These are phyloP conservation scores for Clitopilus hobsonii DNA, from an alignment of 768 basidiomycete genomes.

Conservation along the genomic window DNA sequence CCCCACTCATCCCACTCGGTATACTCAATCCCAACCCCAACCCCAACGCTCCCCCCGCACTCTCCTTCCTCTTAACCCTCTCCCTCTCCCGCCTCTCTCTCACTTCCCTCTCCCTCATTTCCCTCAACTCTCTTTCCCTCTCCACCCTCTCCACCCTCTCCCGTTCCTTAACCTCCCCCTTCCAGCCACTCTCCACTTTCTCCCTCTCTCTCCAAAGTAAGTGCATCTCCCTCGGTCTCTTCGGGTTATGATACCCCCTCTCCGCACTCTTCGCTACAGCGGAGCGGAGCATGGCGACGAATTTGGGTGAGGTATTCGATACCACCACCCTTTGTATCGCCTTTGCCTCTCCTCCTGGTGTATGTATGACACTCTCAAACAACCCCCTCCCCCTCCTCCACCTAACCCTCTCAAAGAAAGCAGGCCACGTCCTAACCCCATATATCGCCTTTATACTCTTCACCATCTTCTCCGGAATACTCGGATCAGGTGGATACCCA, in stretches of 20 bases:
- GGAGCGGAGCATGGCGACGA: slow-evolving; percentile 32
- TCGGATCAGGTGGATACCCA: slow-evolving; percentile 32
- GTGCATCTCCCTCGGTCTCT: neutral
- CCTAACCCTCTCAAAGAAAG: slow-evolving; percentile 32
- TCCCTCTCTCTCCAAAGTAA: slow-evolving; percentile 1
- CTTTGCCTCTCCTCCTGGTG: slow-evolving; percentile 4
- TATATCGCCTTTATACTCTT: slow-evolving; percentile 39
- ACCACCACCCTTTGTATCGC: neutral
- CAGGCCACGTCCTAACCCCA: slow-evolving; percentile 33
- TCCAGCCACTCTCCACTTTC: neutral
- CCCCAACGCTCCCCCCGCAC: neutral
- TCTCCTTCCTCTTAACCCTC: neutral
- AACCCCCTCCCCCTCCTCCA: slow-evolving; percentile 19
- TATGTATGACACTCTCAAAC: slow-evolving; percentile 25
- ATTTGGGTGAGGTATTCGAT: slow-evolving; percentile 8
- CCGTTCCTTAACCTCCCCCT: neutral
- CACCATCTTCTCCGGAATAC: slow-evolving; percentile 35
- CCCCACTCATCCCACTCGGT: neutral
- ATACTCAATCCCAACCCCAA: no score
- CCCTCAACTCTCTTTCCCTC: neutral
- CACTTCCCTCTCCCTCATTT: neutral
- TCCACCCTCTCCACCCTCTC: neutral
- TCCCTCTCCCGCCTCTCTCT: neutral
- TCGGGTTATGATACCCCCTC: slow-evolving; percentile 25
- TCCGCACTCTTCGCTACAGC: slow-evolving; percentile 27